phyloP scores from a whole-genome alignment of 176 grass and related monocot genomes.

The Musa itinerans region DNA sequence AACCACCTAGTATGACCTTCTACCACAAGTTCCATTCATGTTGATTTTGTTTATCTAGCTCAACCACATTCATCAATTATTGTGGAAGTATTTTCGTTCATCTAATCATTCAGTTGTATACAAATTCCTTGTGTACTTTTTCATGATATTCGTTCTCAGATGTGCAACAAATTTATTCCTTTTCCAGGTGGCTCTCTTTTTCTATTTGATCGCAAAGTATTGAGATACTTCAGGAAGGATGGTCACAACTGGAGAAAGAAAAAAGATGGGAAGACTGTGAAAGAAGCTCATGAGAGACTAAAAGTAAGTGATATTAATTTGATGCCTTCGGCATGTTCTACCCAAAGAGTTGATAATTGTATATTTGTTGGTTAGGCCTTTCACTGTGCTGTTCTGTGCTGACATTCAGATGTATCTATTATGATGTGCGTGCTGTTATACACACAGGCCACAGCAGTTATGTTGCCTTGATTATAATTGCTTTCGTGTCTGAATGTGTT shows the following conservation, averaged over 20 bases:
- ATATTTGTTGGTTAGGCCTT: not conserved
- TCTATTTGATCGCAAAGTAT: constrained; percentile 88
- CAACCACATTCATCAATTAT: not conserved
- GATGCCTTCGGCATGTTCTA: not conserved
- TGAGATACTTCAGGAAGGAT: constrained; percentile 95
- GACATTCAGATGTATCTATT: too few species aligned
- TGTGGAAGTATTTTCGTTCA: not conserved
- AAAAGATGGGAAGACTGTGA: constrained; percentile 96
- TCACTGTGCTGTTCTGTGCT: not conserved
- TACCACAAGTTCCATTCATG: not conserved
- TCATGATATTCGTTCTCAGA: not conserved
- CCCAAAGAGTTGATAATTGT: not conserved
- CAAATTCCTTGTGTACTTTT: not conserved
- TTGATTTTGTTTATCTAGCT: constrained; percentile 2
- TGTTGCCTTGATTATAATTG: too few species aligned
- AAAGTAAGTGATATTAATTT: constrained; percentile 39
- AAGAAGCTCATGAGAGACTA: constrained; percentile 98
- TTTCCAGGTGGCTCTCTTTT: constrained; percentile 63
- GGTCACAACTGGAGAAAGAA: constrained; percentile 98
- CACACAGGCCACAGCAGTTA: too few species aligned
- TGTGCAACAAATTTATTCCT: not conserved
- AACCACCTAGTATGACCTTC: constrained; percentile 59
- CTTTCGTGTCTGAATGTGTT: too few species aligned
- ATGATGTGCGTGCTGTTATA: too few species aligned
- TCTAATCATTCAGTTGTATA: not conserved